Conservation (phyloP, 148 eudicot genomes). For the Vaccinium vitisidaea region DNA sequence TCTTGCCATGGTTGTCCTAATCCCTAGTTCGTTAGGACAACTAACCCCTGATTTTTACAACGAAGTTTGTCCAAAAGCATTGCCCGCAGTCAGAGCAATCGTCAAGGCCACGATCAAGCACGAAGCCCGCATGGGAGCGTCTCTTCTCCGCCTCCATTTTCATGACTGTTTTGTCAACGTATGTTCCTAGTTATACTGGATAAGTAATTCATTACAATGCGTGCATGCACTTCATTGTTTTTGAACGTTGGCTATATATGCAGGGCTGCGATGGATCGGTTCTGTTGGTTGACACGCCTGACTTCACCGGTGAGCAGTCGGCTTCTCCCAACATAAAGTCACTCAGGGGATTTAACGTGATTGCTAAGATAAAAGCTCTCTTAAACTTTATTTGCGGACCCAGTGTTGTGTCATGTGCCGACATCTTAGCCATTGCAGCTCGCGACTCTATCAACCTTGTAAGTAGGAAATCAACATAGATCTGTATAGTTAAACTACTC, state of each 20-base stretch:
- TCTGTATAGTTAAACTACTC: not conserved
- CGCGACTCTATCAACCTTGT: conserved; percentile 41
- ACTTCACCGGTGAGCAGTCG: conserved; percentile 43
- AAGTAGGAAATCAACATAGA: not conserved
- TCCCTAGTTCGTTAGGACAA: not conserved
- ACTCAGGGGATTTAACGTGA: conserved; percentile 51
- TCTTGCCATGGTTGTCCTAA: not conserved
- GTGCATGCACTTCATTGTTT: not conserved
- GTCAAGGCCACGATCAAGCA: conserved; percentile 30
- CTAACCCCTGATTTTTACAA: not conserved
- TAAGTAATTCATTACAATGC: not conserved
- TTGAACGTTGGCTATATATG: not conserved
- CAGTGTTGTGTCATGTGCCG: conserved; percentile 55
- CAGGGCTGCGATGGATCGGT: conserved; percentile 61
- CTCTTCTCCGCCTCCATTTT: conserved; percentile 55
- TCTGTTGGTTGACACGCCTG: conserved; percentile 35
- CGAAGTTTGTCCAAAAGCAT: conserved; percentile 5
- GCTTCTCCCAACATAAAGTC: conserved; percentile 41
- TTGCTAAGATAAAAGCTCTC: conserved; percentile 40
- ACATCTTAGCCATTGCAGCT: conserved; percentile 54
- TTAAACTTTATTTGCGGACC: conserved; percentile 38
- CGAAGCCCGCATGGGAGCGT: conserved; percentile 58
- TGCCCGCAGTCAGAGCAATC: not conserved
- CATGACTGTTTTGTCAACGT: conserved; percentile 64
- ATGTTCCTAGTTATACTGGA: conserved; percentile 1